Evolutionary conservation across 2,329 filamentous ascomycete species (phyloP), one percentile per base, ranked within the genome.

Genomic region (Didymella pinodella): DNA sequence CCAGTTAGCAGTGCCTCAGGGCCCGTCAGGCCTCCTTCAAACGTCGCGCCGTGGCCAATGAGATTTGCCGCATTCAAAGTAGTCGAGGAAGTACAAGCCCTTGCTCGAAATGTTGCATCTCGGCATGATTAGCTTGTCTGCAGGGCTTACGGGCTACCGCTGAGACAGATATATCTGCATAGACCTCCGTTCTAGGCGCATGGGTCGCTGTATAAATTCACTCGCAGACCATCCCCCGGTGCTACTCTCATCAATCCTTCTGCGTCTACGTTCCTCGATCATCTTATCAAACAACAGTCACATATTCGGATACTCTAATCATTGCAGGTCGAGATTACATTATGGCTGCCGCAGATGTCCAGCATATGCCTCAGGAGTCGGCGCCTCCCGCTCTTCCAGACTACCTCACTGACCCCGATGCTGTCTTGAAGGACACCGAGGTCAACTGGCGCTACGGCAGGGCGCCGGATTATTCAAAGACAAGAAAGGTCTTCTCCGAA

Each of bases 391-490:
- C 72, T 25, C 66, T 82, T 4, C 85, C 86, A 22, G 86, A 88
- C 72, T 88, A 87, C 65, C 78, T 88, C 53, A 79, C 83, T 18
- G 82, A 86, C 62, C 82, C 84, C 0, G 82, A 88, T 70, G 85
- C 86, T 25, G 84, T 87, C 45, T 78, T 87, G 49, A 80, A 81
- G 50, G 85, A 87, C 63, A 66, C 71, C 47, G 73, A 81, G 11
- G 84, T 83, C 11, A 78, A 81, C 54, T 90, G 87, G 87, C 79
- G 87, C 45, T 85, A 88, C 73, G 85, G 85, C 10, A 75, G 76
- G 53, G 80, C 85, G 40, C 88, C 88, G 1, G 86, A 90, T 69
- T 90, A 90, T 73, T 81, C 80, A 36, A 88, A 87, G 69, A 90
- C 87, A 2, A 80, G 88, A 36, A 81, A 83, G 57, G 80, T 86